phyloP scores from a whole-genome alignment of 2,329 filamentous ascomycete species.

The Talaromyces atroroseus region DNA sequence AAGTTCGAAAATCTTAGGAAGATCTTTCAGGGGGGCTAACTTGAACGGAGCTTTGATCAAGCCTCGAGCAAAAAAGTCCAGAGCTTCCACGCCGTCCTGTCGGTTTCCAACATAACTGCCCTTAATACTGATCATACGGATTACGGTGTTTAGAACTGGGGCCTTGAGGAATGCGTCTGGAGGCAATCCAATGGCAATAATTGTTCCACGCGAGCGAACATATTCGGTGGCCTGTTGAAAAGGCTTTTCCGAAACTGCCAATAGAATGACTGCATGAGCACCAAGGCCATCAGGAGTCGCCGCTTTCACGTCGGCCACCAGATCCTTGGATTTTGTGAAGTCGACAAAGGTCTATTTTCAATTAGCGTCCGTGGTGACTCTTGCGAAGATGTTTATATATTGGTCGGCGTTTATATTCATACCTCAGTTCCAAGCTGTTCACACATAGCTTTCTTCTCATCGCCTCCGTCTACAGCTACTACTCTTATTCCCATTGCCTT shows the following conservation, averaged over 20 bases:
- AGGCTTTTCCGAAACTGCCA: slow-evolving; percentile 83
- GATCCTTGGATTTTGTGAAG: slow-evolving; percentile 67
- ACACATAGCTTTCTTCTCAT: slow-evolving; percentile 67
- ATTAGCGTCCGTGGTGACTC: background rate
- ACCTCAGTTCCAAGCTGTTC: slow-evolving; percentile 62
- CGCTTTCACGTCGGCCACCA: slow-evolving; percentile 78
- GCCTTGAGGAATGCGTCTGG: slow-evolving; percentile 72
- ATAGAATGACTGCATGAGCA: slow-evolving; percentile 78
- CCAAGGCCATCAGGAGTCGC: slow-evolving; percentile 75
- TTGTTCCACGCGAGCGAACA: slow-evolving; percentile 72
- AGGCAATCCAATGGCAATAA: slow-evolving; percentile 86
- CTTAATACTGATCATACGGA: slow-evolving; percentile 87
- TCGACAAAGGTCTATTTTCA: slow-evolving; percentile 62
- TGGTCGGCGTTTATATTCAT: background rate
- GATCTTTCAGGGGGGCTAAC: slow-evolving; percentile 71
- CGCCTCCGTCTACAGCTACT: slow-evolving; percentile 76
- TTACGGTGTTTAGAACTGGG: slow-evolving; percentile 82
- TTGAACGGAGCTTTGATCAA: slow-evolving; percentile 85
- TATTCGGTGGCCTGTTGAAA: slow-evolving; percentile 93
- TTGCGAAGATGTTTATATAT: background rate
- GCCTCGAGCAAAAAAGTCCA: slow-evolving; percentile 82
- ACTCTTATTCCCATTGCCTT: slow-evolving; percentile 79
- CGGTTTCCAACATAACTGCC: slow-evolving; percentile 93
- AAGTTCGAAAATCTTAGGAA: slow-evolving; percentile 71
- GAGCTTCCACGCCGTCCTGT: slow-evolving; percentile 77